phyloP scores from a whole-genome alignment of 1,139 yeast species.

The Kodamaea derodonti region DNA sequence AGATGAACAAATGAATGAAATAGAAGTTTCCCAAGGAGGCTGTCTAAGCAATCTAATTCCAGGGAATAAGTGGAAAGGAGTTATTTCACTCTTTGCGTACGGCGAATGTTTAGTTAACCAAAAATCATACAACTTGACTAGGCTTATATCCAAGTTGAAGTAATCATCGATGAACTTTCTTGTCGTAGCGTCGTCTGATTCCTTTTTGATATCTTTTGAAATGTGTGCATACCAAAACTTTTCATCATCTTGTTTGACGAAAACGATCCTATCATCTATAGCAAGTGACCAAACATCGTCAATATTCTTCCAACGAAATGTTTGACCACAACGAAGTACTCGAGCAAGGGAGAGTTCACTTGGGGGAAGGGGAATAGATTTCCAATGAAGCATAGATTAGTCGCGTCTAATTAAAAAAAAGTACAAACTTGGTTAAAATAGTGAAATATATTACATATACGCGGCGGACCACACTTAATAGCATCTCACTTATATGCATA shows the following conservation, averaged over 20 bases:
- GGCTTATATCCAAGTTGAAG: slow-evolving; percentile 58
- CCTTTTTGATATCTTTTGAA: neutral
- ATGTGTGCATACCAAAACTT: slow-evolving; percentile 28
- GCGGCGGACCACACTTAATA: too few species aligned
- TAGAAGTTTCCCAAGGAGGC: slow-evolving; percentile 94
- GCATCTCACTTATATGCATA: too few species aligned
- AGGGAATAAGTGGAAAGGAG: slow-evolving; percentile 41
- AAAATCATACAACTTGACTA: slow-evolving; percentile 48
- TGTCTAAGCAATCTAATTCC: slow-evolving; percentile 86
- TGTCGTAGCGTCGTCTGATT: slow-evolving; percentile 16
- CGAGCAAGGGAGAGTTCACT: slow-evolving; percentile 58
- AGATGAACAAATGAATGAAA: slow-evolving; percentile 92
- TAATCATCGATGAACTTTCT: slow-evolving; percentile 56
- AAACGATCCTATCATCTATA: slow-evolving; percentile 42
- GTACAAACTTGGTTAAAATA: too few species aligned
- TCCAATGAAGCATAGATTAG: slow-evolving; percentile 13
- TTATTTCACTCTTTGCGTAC: slow-evolving; percentile 30
- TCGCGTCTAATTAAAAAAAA: too few species aligned
- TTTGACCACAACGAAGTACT: slow-evolving; percentile 86
- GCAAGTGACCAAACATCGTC: slow-evolving; percentile 62
- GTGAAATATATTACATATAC: too few species aligned
- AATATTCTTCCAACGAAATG: slow-evolving; percentile 67
- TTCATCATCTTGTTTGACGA: slow-evolving; percentile 46
- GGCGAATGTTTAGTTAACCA: slow-evolving; percentile 60
- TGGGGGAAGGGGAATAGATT: slow-evolving; percentile 13